Conservation (phyloP, 192 early-diverging fungal species). For the Chytriomyces sp. region DNA sequence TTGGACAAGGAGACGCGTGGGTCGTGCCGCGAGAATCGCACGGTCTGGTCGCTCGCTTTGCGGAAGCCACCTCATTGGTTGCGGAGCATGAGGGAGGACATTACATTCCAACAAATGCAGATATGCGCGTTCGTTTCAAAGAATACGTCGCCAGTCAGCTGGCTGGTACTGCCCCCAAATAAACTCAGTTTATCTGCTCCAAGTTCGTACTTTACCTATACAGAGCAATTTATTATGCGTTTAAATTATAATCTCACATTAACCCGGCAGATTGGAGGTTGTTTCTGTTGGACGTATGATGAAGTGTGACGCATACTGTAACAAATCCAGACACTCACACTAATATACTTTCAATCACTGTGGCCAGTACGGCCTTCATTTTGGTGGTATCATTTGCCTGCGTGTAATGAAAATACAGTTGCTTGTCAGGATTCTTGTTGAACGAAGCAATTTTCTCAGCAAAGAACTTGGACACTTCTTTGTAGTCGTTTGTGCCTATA, state of each 20-base stretch:
- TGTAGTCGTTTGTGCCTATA: slow-evolving; percentile 46
- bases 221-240: too few species aligned
- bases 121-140: slow-evolving; percentile 32
- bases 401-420: slow-evolving; percentile 62
- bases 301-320: background rate
- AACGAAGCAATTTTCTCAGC: slow-evolving; percentile 44
- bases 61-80: background rate
- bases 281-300: background rate
- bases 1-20: slow-evolving; percentile 33
- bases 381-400: slow-evolving; percentile 63
- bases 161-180: background rate
- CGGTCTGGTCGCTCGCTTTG: background rate
- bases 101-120: slow-evolving; percentile 43
- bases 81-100: slow-evolving; percentile 30
- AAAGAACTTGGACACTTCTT: slow-evolving; percentile 49
- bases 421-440: slow-evolving; percentile 49
- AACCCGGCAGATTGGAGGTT: slow-evolving; percentile 14
- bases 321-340: slow-evolving; percentile 6
- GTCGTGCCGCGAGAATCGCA: slow-evolving; percentile 32
- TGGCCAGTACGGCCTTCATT: slow-evolving; percentile 60
- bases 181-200: background rate
- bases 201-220: background rate
- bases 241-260: slow-evolving; percentile 3
- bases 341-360: slow-evolving; percentile 43
- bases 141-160: slow-evolving; percentile 30